Percentiles rank a stretch among this genome's conserved stretches.
These are phyloP conservation scores for Wickerhamiella parazyma DNA, from an alignment of 805 yeast genomes.

Conservation along the genomic window DNA sequence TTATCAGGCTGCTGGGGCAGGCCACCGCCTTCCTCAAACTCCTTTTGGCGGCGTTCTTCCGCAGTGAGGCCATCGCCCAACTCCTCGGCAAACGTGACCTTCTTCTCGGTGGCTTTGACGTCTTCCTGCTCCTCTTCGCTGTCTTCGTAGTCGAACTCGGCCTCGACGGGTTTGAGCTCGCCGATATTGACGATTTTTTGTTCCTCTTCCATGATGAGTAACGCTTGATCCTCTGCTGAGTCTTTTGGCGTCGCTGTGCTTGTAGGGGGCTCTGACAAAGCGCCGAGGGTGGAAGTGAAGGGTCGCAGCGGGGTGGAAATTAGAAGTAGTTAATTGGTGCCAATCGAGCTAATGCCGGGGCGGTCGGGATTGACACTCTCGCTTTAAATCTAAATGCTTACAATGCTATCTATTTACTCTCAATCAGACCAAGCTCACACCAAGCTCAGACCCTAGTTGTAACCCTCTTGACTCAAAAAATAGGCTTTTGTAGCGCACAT, in stretches of 20 bases:
- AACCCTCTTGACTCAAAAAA: background rate
- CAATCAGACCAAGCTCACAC: no score
- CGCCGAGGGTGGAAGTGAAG: background rate
- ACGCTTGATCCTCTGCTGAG: no score
- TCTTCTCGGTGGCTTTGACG: slow-evolving; percentile 30
- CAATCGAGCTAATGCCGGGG: no score
- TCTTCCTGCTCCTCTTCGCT: slow-evolving; percentile 24
- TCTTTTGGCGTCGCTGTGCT: background rate
- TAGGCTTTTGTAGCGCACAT: background rate
- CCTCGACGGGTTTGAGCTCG: slow-evolving; percentile 33
- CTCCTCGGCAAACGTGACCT: slow-evolving; percentile 60
- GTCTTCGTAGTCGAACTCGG: slow-evolving; percentile 32
- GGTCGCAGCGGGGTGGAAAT: background rate
- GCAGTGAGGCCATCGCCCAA: slow-evolving; percentile 47
- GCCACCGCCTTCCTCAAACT: slow-evolving; percentile 97
- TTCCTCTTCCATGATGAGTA: slow-evolving; percentile 33
- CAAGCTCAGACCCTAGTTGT: no score
- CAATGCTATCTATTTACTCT: no score
- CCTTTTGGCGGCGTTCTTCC: slow-evolving; percentile 66
- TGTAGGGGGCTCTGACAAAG: no score
- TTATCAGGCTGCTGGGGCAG: slow-evolving; percentile 89
- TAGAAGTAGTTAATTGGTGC: no score
- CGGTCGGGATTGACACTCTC: no score
- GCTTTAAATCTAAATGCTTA: no score
- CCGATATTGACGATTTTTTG: slow-evolving; percentile 67